Evolutionary conservation across 106 monocot genomes (phyloP), one percentile per base, ranked within the genome.

Genomic region (Cymbidium sinense): DNA sequence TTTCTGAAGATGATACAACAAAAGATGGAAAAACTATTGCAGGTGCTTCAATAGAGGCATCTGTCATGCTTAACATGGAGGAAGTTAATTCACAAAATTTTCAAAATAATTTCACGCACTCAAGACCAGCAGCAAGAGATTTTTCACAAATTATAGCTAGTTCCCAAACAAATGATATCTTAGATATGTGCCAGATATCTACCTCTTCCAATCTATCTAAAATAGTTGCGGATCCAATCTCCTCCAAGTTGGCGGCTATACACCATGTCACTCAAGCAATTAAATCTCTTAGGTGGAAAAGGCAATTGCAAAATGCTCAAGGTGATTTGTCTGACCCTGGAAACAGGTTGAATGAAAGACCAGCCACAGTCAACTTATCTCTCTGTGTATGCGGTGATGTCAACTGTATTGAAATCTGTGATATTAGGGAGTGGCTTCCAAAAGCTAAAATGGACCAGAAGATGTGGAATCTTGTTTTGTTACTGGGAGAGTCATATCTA

Each of bases 241-340:
- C 95, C 75, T 95, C 95, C 11, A 99, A 92, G 79, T 86, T 99
- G 75, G 95, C 92, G 78, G 99, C 99, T 61, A 89, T 99, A 86
- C 90, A 99, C 77, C 99, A 99, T 86, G 82, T 99, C 28, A 91
- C 92, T n/a, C 95, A 99, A 90, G 99, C 99, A 76, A 99, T 99
- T 75, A 99, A 99, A 83, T 93, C 92, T 78, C 99, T 99, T 44
- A 87, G 99, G 76, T 99, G 92, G 92, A 93, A 91, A 33, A 88
- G 99, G 41, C 99, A 99, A 75, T 82, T 95, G 34, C 92, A 93
- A 77, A 89, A 85, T 55, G 72, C 85, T 44, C 75, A 70, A 83
- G 84, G 64, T 9, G 90, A 84, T 67, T 67, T 67, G 12, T 28
- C 43, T 50, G 92, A 88, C 50, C 41, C 73, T 78, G 81, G 70